Percentiles rank a stretch among this genome's conserved stretches.
phyloP scores from a whole-genome alignment of 768 basidiomycete species.

The Udeniomyces megalosporus region DNA sequence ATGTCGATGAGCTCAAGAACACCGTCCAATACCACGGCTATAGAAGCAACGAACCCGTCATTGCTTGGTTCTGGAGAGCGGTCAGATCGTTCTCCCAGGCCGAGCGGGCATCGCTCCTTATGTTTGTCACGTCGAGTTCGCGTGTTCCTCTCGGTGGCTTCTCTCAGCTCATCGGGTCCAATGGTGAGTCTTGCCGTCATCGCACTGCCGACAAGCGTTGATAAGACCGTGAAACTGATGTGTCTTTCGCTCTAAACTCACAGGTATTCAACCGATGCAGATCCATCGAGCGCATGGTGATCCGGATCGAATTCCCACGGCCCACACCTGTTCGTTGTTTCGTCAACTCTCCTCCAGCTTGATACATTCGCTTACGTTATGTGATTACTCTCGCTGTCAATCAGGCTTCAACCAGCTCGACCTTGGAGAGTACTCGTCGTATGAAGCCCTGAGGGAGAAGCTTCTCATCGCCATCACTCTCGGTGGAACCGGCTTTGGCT shows the following conservation, averaged over 20 bases:
- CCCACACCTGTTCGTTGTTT: constrained; percentile 35
- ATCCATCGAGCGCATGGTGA: constrained; percentile 88
- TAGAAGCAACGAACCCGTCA: constrained; percentile 57
- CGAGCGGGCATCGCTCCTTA: constrained; percentile 88
- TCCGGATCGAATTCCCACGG: constrained; percentile 66
- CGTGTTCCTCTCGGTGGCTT: constrained; percentile 88
- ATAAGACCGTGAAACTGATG: too few relatives aligned
- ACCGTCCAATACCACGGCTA: constrained; percentile 24
- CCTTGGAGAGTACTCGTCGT: constrained; percentile 79
- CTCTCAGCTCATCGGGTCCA: constrained; percentile 57
- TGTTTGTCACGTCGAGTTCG: constrained; percentile 60
- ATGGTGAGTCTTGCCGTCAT: constrained; percentile 7
- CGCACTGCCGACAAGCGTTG: too few relatives aligned
- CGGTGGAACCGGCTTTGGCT: constrained; percentile 91
- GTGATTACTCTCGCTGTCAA: constrained; percentile 5
- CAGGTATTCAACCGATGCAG: constrained; percentile 87
- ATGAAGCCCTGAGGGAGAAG: constrained; percentile 88
- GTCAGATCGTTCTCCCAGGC: constrained; percentile 94
- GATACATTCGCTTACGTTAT: constrained; percentile 20
- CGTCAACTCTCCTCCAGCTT: background rate
- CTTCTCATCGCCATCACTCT: constrained; percentile 84
- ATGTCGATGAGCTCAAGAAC: constrained; percentile 58
- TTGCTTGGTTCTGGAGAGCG: constrained; percentile 98
- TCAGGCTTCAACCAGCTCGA: constrained; percentile 36
- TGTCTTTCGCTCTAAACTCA: too few relatives aligned